Evolutionary conservation across 495 filamentous ascomycete genomes (phyloP).

Genomic region (Echria macrotheca): DNA sequence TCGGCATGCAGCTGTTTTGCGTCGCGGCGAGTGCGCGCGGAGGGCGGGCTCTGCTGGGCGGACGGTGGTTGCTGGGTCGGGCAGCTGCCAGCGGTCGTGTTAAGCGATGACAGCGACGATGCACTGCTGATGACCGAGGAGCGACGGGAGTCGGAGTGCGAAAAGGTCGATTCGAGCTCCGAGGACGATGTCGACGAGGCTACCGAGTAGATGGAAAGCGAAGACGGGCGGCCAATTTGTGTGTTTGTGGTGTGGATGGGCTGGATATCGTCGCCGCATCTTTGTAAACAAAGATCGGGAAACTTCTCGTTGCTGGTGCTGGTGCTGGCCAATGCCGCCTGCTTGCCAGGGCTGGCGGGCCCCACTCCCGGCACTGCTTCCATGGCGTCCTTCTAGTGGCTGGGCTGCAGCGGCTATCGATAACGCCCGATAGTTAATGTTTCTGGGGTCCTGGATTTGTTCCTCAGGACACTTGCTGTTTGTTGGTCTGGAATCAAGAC

Average conservation of each 20-base stretch:
- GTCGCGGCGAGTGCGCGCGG: constrained; percentile 27
- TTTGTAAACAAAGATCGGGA: constrained; percentile 29
- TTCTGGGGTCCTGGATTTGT: too few species aligned
- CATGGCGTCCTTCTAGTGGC: constrained; percentile 14
- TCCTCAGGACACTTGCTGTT: too few species aligned
- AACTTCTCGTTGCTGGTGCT: constrained; percentile 20
- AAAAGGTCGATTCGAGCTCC: constrained; percentile 11
- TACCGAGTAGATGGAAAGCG: constrained; percentile 27
- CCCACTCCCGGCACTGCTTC: constrained; percentile 17
- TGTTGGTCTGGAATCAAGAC: too few species aligned
- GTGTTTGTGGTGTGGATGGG: constrained; percentile 3
- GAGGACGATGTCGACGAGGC: constrained; percentile 19
- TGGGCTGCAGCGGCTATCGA: constrained; percentile 13
- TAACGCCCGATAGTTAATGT: constrained; percentile 1
- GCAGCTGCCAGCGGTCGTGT: constrained; percentile 8
- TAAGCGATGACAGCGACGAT: constrained; percentile 12
- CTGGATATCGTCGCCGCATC: constrained; percentile 7
- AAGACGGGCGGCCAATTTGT: constrained; percentile 16
- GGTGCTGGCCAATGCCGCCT: constrained; percentile 16
- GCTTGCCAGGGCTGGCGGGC: constrained; percentile 17
- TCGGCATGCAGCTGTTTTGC: constrained; percentile 32
- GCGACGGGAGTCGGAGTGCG: constrained; percentile 24
- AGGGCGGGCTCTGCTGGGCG: background rate
- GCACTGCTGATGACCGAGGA: constrained; percentile 25
- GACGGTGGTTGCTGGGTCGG: constrained; percentile 1